Evolutionary conservation across 257 asterid genomes (phyloP).

Genomic region (Parsonsia alboflavescens): DNA sequence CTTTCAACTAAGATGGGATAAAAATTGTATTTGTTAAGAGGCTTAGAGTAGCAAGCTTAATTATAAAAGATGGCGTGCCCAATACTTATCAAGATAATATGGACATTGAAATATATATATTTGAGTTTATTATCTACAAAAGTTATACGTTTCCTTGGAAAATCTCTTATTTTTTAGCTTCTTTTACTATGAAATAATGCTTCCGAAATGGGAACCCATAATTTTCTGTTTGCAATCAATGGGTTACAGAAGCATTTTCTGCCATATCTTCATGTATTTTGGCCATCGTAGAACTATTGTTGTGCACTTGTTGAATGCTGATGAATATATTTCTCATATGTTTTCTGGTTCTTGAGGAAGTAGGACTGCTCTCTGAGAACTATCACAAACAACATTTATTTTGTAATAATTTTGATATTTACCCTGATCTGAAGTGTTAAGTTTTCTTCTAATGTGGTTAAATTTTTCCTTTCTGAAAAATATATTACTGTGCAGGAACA

Average conservation of each 20-base stretch:
- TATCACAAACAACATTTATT: background rate
- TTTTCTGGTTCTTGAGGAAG: background rate
- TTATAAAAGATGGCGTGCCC: background rate
- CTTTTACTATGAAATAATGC: background rate
- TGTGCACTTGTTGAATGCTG: background rate
- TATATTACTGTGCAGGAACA: background rate
- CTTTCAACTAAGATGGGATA: background rate
- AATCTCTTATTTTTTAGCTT: background rate
- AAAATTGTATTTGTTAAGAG: background rate
- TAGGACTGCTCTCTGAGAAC: background rate
- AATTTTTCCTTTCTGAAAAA: background rate
- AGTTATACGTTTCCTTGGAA: background rate
- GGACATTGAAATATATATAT: background rate
- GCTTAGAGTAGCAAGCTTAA: background rate
- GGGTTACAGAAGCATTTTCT: background rate
- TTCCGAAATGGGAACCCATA: background rate
- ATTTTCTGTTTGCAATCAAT: background rate
- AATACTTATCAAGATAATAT: background rate
- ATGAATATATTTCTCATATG: background rate
- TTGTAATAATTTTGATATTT: background rate
- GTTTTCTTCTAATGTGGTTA: background rate
- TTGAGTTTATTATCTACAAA: background rate
- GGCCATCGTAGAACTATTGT: background rate
- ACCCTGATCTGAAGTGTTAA: background rate
- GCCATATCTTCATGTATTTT: background rate